Conservation (phyloP, 1,139 yeast genomes). For the Protomyces pachydermus region DNA sequence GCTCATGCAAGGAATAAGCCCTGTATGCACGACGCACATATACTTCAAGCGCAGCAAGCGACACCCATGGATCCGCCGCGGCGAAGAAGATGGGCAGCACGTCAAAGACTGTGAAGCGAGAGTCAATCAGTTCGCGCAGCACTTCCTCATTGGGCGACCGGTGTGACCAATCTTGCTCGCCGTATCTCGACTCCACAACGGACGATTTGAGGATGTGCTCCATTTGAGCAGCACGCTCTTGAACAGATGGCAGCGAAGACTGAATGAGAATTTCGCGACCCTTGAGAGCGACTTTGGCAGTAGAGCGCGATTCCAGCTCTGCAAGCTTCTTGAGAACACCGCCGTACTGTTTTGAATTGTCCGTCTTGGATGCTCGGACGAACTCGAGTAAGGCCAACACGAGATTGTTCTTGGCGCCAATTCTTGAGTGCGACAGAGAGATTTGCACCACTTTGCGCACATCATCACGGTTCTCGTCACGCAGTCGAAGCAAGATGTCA, state of each 20-base stretch:
- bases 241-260: conserved; percentile 91
- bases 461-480: conserved; percentile 81
- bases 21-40: conserved; percentile 95
- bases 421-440: conserved; percentile 85
- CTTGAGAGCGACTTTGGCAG: conserved; percentile 91
- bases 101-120: conserved; percentile 92
- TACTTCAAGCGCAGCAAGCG: conserved; percentile 94
- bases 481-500: conserved; percentile 66
- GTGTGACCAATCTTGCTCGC: conserved; percentile 67
- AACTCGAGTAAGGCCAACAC: conserved; percentile 65
- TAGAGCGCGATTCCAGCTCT: conserved; percentile 79
- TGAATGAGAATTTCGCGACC: conserved; percentile 95
- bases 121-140: conserved; percentile 86
- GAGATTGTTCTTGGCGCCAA: conserved; percentile 86
- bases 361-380: conserved; percentile 51
- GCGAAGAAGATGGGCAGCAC: conserved; percentile 87
- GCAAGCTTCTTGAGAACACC: conserved; percentile 70
- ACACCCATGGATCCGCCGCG: conserved; percentile 78
- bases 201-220: conserved; percentile 92
- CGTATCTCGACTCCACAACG: conserved; percentile 83
- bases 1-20: conserved; percentile 81
- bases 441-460: conserved; percentile 64
- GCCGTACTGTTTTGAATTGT: conserved; percentile 65
- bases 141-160: conserved; percentile 75
- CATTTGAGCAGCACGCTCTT: conserved; percentile 93